Evolutionary conservation across 129 eudicot genomes (phyloP).

Genomic region (Gnaphalium uliginosum): DNA sequence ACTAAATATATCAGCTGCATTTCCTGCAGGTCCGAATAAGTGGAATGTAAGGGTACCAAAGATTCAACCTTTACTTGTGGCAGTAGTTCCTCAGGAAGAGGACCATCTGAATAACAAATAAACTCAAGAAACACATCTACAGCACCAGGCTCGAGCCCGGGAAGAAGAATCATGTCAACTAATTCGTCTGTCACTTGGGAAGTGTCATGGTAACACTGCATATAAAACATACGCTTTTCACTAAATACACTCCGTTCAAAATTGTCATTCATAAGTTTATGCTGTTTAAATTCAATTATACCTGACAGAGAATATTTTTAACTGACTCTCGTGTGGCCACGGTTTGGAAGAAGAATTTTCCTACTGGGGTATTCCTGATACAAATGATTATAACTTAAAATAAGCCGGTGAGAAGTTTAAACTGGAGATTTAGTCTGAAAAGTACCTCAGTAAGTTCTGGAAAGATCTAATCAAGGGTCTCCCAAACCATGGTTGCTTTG

Average conservation of each 20-base stretch:
- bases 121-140: constrained; percentile 96
- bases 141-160: constrained; percentile 98
- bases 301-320: constrained; percentile 90
- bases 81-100: constrained; percentile 92
- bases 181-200: constrained; percentile 95
- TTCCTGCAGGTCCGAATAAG: neutral
- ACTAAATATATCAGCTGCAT: constrained; percentile 2
- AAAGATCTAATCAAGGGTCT: constrained; percentile 85
- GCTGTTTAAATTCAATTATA: constrained; percentile 15
- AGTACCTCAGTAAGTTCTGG: constrained; percentile 77
- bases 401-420: neutral
- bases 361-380: constrained; percentile 78
- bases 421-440: neutral
- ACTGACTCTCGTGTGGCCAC: constrained; percentile 85
- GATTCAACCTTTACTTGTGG: constrained; percentile 84
- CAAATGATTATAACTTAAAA: neutral
- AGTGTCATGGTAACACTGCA: constrained; percentile 92
- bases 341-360: constrained; percentile 64
- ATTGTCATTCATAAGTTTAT: neutral
- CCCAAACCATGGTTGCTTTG: constrained; percentile 86
- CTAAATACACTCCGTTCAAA: neutral
- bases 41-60: neutral
- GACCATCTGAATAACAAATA: constrained; percentile 93
- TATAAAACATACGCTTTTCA: neutral
- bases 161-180: constrained; percentile 72